Percentiles rank a stretch among this genome's conserved stretches.
phyloP scores from a whole-genome alignment of 1,284 basidiomycete species.

The Lentinula novae-zelandiae region DNA sequence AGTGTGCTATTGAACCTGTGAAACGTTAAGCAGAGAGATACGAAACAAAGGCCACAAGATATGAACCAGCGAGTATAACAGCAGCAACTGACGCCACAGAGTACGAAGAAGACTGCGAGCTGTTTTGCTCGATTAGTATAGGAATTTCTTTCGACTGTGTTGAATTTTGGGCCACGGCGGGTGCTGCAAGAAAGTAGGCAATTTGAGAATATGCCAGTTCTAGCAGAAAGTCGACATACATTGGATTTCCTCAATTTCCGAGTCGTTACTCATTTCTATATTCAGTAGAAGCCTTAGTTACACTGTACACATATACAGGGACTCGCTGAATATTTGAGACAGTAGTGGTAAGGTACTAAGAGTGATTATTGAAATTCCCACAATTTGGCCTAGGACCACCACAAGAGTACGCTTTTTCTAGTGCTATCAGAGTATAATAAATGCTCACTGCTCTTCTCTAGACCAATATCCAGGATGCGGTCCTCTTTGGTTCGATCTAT shows the following conservation, averaged over 20 bases:
- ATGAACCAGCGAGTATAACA: constrained; percentile 42
- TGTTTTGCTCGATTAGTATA: constrained; percentile 1
- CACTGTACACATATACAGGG: not conserved
- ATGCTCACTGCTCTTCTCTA: not conserved
- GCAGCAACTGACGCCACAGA: constrained; percentile 38
- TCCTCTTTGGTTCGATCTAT: not conserved
- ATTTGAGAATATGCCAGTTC: not conserved
- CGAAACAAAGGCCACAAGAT: not conserved
- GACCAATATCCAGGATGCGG: not conserved
- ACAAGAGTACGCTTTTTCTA: not conserved
- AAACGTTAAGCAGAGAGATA: not conserved
- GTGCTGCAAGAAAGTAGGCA: not conserved
- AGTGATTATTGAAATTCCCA: not conserved
- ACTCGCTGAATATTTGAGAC: too few species aligned
- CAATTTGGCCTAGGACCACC: not conserved
- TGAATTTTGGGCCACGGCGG: not conserved
- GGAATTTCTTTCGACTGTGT: constrained; percentile 3
- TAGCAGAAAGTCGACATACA: not conserved
- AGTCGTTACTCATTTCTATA: not conserved
- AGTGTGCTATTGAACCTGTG: constrained; percentile 47
- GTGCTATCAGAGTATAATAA: not conserved
- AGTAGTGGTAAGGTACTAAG: too few species aligned
- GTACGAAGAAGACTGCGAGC: constrained; percentile 23
- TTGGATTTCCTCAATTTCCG: not conserved
- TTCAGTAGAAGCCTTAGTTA: not conserved